Evolutionary conservation across 768 basidiomycete genomes (phyloP), one percentile per base, ranked within the genome.

Genomic region (Leccinum rimulosum): DNA sequence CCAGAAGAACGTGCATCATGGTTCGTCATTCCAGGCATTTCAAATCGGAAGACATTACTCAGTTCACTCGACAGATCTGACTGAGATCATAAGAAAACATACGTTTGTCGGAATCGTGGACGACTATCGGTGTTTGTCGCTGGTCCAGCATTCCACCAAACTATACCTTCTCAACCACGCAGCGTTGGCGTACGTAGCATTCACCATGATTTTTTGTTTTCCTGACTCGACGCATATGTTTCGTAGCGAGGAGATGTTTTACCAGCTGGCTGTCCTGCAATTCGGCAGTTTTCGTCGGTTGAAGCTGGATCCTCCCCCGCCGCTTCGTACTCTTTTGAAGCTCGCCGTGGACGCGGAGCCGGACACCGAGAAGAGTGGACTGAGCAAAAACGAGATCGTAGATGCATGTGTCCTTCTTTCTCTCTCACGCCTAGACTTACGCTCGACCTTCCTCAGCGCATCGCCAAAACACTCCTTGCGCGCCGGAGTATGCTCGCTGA

Each of bases 101-200:
- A 89, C 85, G 0, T 97, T 97, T 66, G 94, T 98, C 33, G 95
- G 96, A 2, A 85, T 98, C 38, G 91, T 94, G 8, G 94, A 96
- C 68, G 74, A 85, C 9, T 69, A 81, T 25, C 81, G 84, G 30
- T 89, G 85, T 64, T 76, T 94, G 3, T 91, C 94, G 3, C 74
- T 98, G 33, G 78, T 99, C 3, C 97, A 98, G 71, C 84, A 92
- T 69, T 82, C 85, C 28, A 97, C 92, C 0, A 91, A 93, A 61
- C 76, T 99, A 1, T 99, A 93, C 71, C 81, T 98, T 12, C 81
- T 97, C 58, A 93, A 97, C 62, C 91, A 98, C 66, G 87, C 84
- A 28, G 77, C 86, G 4, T 75, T 98, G 38, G 87, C 89, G 93
- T 97, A 73, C 54, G 92, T 83, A 6, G 28, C 15, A 22, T 49